phyloP scores from a whole-genome alignment of 1,139 yeast genomes.

The Lodderomyces margitis region DNA sequence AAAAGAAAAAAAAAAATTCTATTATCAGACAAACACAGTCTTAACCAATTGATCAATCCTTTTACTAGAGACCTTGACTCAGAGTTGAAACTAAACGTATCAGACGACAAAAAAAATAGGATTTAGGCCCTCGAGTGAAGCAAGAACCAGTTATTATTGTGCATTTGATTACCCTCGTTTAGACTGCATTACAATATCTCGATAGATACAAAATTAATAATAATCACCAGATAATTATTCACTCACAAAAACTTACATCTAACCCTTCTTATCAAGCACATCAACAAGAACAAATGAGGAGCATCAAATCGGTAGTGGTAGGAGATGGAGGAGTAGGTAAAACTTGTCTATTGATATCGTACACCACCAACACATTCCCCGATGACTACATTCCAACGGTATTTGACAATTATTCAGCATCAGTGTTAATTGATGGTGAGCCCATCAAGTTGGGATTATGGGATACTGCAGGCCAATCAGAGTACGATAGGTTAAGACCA shows the following conservation, averaged over 20 bases:
- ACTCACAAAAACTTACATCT: neutral
- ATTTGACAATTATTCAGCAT: slow-evolving; percentile 86
- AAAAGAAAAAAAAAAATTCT: neutral
- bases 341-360: slow-evolving; percentile 82
- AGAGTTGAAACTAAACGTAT: too few species aligned
- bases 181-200: too few species aligned
- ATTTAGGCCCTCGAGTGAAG: too few species aligned
- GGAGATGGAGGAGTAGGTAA: slow-evolving; percentile 99
- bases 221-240: neutral
- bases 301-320: slow-evolving; percentile 91
- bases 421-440: slow-evolving; percentile 79
- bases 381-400: slow-evolving; percentile 95
- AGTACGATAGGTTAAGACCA: slow-evolving; percentile 88
- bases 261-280: neutral
- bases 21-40: neutral
- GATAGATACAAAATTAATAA: neutral
- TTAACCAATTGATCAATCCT: neutral
- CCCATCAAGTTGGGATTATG: slow-evolving; percentile 82
- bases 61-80: too few species aligned
- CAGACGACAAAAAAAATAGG: too few species aligned
- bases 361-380: slow-evolving; percentile 92
- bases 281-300: slow-evolving; percentile 54
- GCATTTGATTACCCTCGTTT: too few species aligned
- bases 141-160: too few species aligned
- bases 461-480: slow-evolving; percentile 99